Conservation (phyloP, 2,329 filamentous ascomycete genomes). For the Pestalotiopsis sp. region DNA sequence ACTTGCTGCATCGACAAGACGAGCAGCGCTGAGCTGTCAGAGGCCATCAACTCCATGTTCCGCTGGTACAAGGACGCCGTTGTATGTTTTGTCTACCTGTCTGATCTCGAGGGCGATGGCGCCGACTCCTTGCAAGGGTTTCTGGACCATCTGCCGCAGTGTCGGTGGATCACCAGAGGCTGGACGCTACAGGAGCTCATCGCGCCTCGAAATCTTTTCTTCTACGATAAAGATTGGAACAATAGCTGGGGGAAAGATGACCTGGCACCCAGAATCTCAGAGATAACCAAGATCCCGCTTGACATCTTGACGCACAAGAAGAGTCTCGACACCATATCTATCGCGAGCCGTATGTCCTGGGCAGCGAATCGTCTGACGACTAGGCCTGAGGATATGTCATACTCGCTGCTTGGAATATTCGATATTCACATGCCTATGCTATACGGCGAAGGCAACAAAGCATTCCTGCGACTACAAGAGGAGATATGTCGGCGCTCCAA, state of each 20-base stretch:
- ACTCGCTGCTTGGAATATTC: conserved; percentile 35
- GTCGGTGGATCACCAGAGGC: conserved; percentile 18
- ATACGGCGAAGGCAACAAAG: conserved; percentile 20
- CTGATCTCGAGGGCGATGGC: conserved; percentile 36
- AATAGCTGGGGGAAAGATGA: conserved; percentile 12
- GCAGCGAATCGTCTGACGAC: conserved; percentile 26
- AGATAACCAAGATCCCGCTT: conserved; percentile 17
- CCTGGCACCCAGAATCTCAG: conserved; percentile 8
- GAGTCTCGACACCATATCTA: conserved; percentile 12
- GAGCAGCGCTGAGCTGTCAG: conserved; percentile 22
- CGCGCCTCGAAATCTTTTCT: conserved; percentile 18
- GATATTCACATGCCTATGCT: conserved; percentile 7
- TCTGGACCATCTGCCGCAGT: neutral
- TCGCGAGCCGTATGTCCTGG: conserved; percentile 33
- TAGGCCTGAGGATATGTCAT: conserved; percentile 29
- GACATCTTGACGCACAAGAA: conserved; percentile 7
- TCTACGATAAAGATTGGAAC: conserved; percentile 21
- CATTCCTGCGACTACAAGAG: conserved; percentile 29
- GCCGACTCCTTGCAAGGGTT: neutral
- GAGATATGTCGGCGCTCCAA: conserved; percentile 23
- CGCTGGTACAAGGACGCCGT: conserved; percentile 19
- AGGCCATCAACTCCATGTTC: conserved; percentile 25
- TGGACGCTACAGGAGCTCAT: conserved; percentile 28
- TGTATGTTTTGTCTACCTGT: conserved; percentile 24
- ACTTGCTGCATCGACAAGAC: conserved; percentile 29